Evolutionary conservation across 208 protist genomes (phyloP), one percentile per base, ranked within the genome.

Genomic region (Tetramitus jugosus): DNA sequence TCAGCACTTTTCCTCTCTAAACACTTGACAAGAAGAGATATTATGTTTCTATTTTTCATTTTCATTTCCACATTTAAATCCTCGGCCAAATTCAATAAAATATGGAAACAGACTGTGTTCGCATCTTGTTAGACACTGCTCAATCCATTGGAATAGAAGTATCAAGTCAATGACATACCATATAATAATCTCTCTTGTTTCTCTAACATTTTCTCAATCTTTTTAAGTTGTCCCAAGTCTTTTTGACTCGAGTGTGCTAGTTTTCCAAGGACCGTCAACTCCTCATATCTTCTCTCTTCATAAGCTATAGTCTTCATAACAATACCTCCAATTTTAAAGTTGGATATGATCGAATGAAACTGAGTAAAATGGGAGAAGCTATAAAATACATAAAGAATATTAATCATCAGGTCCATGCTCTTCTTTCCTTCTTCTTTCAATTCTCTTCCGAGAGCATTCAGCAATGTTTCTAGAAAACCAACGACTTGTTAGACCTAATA

Each of bases 401-500:
- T 61, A 10, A 76, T 81, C 79, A 67, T 71, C 60, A 81, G 39
- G 20, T 82, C 80, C 39, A 75, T 67, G 61, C 69, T 81, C 45
- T 80, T 78, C n/a, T 75, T 80, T 29, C 67, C 74, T 67, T 82
- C 80, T 14, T 82, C 80, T 76, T n/a, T 82, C 78, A 82, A 43
- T 31, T n/a, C 23, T 45, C 80, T 52, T n/a, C 35, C 52, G 14
- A 82, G 31, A 31, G 40, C 8, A 3, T 76, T 60, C n/a, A 82
- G 39, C 40, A 82, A 39, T 42, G 56, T 43, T 53, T 82, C n/a
- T n/a, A n/a, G n/a, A n/a, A n/a, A n/a, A n/a, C n/a, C 79, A n/a
- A n/a, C n/a, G n/a, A n/a, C n/a, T n/a, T n/a, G n/a, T n/a, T n/a
- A n/a, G n/a, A n/a, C n/a, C n/a, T n/a, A n/a, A n/a, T n/a, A n/a